phyloP scores from a whole-genome alignment of 2,329 filamentous ascomycete species.

The Ophiocordyceps polyrhachis-furcata region DNA sequence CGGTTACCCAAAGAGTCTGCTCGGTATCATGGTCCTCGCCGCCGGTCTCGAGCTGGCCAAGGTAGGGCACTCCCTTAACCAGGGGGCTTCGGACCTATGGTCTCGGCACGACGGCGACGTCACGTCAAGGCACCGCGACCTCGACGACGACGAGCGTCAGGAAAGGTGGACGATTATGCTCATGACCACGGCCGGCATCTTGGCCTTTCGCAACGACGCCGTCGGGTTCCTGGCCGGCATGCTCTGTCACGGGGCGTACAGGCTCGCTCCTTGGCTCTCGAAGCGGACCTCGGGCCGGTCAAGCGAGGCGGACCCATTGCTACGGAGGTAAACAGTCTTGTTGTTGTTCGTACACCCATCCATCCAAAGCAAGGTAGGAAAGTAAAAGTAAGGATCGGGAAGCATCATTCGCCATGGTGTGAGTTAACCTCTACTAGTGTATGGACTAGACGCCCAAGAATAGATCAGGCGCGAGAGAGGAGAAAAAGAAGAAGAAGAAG shows the following conservation, averaged over 20 bases:
- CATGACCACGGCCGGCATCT: constrained; percentile 60
- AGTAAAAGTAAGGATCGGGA: too few relatives aligned
- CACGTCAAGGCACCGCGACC: constrained; percentile 26
- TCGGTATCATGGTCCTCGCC: constrained; percentile 80
- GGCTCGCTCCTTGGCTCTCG: constrained; percentile 22
- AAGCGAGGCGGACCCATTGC: constrained; percentile 13
- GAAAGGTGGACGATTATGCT: constrained; percentile 82
- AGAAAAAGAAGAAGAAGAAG: too few relatives aligned
- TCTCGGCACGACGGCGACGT: constrained; percentile 22
- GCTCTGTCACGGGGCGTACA: constrained; percentile 55
- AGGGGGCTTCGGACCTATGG: constrained; percentile 45
- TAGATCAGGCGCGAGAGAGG: too few relatives aligned
- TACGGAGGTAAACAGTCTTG: constrained; percentile 7
- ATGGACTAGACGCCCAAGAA: too few relatives aligned
- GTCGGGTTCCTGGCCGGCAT: constrained; percentile 73
- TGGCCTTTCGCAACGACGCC: constrained; percentile 81
- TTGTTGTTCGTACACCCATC: neutral
- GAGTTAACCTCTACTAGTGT: too few relatives aligned
- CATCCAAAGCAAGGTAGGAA: too few relatives aligned
- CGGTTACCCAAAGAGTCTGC: constrained; percentile 54
- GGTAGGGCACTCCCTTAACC: constrained; percentile 68
- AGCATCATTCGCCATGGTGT: too few relatives aligned
- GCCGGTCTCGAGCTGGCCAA: constrained; percentile 75
- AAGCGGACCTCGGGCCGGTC: constrained; percentile 11
- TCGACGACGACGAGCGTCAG: constrained; percentile 49